Percentiles rank a stretch among this genome's conserved stretches.
phyloP scores from a whole-genome alignment of 768 basidiomycete species.

The Rossbeevera mucosa region DNA sequence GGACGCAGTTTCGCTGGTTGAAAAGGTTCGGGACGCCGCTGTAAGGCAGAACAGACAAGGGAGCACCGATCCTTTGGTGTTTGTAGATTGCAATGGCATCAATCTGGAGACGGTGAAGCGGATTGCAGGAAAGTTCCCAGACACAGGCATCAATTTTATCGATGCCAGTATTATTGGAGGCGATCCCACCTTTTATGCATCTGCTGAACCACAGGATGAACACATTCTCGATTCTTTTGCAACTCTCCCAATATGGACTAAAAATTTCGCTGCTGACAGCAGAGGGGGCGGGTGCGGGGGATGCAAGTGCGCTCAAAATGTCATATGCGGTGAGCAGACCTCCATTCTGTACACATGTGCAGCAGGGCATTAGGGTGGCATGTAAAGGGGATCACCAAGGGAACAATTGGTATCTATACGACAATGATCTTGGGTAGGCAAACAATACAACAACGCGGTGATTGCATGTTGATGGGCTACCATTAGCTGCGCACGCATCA shows the following conservation, averaged over 20 bases:
- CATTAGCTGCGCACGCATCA: conserved; percentile 47
- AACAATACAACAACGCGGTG: background rate
- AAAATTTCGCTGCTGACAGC: conserved; percentile 44
- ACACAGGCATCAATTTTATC: conserved; percentile 40
- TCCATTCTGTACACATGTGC: background rate
- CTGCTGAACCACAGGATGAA: conserved; percentile 33
- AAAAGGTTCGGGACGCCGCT: conserved; percentile 20
- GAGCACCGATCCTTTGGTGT: conserved; percentile 28
- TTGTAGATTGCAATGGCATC: conserved; percentile 58
- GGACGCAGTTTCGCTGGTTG: conserved; percentile 44
- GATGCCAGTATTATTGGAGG: conserved; percentile 57
- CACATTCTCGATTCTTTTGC: conserved; percentile 37
- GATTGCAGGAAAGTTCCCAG: conserved; percentile 44
- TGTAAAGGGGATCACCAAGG: conserved; percentile 52
- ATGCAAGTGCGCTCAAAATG: conserved; percentile 62
- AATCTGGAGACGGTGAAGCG: conserved; percentile 45
- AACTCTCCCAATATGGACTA: conserved; percentile 38
- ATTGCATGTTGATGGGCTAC: background rate
- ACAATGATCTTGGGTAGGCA: conserved; percentile 52
- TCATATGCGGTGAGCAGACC: conserved; percentile 50
- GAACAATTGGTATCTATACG: conserved; percentile 46
- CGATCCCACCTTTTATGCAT: conserved; percentile 54
- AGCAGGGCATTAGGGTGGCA: background rate
- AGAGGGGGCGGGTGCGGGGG: conserved; percentile 47
- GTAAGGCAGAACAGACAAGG: background rate